Conservation (phyloP, 306 rosid genomes). For the Vigna angularis region DNA sequence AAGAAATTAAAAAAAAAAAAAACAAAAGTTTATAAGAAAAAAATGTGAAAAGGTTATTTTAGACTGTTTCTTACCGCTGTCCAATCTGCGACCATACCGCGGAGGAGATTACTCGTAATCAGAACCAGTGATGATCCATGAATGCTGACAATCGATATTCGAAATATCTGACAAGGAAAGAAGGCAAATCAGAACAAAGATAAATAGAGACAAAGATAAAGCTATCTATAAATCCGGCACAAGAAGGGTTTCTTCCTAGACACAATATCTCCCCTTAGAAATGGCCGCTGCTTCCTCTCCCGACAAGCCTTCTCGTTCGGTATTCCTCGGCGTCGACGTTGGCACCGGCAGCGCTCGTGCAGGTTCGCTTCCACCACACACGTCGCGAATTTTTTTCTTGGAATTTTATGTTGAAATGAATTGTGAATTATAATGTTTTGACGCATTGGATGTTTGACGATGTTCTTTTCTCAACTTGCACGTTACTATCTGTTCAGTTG, state of each 20-base stretch:
- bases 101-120: not conserved
- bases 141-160: not conserved
- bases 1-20: too few species aligned
- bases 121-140: not conserved
- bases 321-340: slow-evolving; percentile 92
- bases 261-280: slow-evolving; percentile 47
- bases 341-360: slow-evolving; percentile 99
- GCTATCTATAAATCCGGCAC: slow-evolving; percentile 43
- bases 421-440: not conserved
- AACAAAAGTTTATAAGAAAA: too few species aligned
- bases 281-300: slow-evolving; percentile 55
- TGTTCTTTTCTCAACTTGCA: not conserved
- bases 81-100: not conserved
- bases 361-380: slow-evolving; percentile 53
- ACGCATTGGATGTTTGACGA: slow-evolving; percentile 1
- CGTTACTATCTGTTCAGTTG: not conserved
- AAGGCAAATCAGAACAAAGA: slow-evolving; percentile 8
- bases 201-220: not conserved
- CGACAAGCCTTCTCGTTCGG: slow-evolving; percentile 47
- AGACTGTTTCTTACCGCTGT: too few species aligned
- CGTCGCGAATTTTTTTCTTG: not conserved
- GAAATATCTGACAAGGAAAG: slow-evolving; percentile 8
- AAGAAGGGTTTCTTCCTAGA: slow-evolving; percentile 38
- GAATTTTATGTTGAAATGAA: slow-evolving; percentile 4
- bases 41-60: too few species aligned